These are phyloP conservation scores for Macrophomina tecta DNA, from an alignment of 2,329 filamentous ascomycete species.

Conservation along the genomic window DNA sequence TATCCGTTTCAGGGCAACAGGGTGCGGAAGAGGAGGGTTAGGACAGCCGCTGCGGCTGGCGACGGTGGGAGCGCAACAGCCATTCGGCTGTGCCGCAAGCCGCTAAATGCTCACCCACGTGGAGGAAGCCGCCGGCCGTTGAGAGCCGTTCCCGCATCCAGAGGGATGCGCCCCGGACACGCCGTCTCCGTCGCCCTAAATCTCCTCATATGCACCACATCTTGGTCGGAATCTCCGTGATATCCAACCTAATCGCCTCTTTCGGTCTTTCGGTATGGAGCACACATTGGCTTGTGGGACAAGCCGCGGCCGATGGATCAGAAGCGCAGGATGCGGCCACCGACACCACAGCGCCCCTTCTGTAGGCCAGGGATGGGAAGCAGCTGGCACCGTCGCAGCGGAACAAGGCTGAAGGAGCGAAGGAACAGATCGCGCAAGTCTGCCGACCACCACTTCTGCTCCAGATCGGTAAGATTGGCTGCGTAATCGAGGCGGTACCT, in stretches of 20 bases:
- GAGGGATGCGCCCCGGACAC: conserved; percentile 22
- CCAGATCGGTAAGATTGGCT: conserved; percentile 16
- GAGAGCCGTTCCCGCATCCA: conserved; percentile 14
- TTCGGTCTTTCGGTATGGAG: neutral
- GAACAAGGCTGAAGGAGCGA: conserved; percentile 22
- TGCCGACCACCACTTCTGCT: neutral
- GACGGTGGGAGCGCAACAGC: neutral
- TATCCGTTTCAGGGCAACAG: conserved; percentile 7
- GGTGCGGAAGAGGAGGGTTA: neutral
- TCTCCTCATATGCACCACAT: neutral
- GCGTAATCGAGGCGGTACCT: conserved; percentile 25
- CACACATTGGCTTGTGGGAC: neutral
- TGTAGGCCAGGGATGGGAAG: neutral
- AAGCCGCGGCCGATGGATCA: neutral
- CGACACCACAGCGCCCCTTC: conserved; percentile 1
- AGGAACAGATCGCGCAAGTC: conserved; percentile 7
- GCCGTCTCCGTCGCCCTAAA: conserved; percentile 22
- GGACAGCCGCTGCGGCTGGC: conserved; percentile 11
- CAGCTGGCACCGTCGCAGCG: conserved; percentile 18
- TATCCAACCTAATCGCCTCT: neutral
- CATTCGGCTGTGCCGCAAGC: conserved; percentile 26
- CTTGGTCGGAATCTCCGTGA: conserved; percentile 6
- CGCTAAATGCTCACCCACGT: conserved; percentile 27
- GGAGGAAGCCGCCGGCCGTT: conserved; percentile 11
- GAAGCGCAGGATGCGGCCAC: neutral